Evolutionary conservation across 192 early-diverging fungal genomes (phyloP).

Genomic region (Dissophora ornata): DNA sequence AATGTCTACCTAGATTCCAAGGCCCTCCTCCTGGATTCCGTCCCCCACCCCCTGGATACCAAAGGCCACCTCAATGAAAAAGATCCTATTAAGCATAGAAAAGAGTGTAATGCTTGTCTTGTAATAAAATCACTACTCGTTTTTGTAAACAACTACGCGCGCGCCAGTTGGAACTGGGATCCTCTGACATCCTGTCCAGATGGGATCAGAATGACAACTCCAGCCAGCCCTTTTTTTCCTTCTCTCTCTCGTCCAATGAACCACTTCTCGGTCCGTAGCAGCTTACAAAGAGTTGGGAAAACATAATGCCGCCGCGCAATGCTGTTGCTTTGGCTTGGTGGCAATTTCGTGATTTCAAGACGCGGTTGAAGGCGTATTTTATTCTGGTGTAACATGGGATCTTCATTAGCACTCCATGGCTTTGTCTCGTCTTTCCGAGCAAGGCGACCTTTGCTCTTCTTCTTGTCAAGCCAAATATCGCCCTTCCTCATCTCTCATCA

Average conservation of each 20-base stretch:
- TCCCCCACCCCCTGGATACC: conserved; percentile 43
- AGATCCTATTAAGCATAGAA: neutral
- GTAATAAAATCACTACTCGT: neutral
- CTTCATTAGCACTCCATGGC: no score
- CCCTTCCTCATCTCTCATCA: no score
- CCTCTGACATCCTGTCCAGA: neutral
- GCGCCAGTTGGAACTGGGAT: conserved; percentile 9
- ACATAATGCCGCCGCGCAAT: no score
- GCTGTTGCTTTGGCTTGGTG: no score
- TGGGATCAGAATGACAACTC: conserved; percentile 11
- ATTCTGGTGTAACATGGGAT: no score
- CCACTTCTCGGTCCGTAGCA: neutral
- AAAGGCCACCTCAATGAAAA: conserved; percentile 37
- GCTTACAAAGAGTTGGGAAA: no score
- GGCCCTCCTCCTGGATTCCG: conserved; percentile 43
- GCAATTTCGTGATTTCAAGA: no score
- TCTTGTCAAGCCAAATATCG: no score
- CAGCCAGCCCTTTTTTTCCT: neutral
- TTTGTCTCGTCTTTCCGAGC: neutral
- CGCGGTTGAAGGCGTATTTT: no score
- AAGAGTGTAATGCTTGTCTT: neutral
- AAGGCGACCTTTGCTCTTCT: no score
- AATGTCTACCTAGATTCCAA: conserved; percentile 49
- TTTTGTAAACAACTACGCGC: neutral
- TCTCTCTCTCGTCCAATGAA: neutral